These are phyloP conservation scores for Heliamphora pulchella DNA, from an alignment of 179 eudicot genomes.

Conservation along the genomic window DNA sequence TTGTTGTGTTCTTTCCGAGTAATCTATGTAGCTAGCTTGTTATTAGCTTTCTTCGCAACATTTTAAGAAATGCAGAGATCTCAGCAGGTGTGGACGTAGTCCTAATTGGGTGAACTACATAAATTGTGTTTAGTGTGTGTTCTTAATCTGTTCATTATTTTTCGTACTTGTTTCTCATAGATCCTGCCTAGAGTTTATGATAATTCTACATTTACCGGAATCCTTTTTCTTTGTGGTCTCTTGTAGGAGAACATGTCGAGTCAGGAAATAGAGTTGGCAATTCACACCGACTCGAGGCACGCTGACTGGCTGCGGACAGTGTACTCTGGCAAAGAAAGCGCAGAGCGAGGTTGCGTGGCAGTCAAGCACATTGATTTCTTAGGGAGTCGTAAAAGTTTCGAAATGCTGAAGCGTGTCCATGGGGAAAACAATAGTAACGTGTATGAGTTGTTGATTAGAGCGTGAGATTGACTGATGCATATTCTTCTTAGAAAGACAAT, in stretches of 20 bases:
- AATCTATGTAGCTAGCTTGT: neutral
- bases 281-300: constrained; percentile 86
- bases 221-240: neutral
- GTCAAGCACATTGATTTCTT: constrained; percentile 73
- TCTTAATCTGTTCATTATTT: no score
- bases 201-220: neutral
- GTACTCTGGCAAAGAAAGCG: constrained; percentile 48
- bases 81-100: neutral
- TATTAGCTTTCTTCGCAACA: neutral
- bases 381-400: constrained; percentile 82
- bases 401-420: constrained; percentile 78
- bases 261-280: constrained; percentile 69
- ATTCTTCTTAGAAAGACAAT: no score
- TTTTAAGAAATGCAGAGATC: neutral
- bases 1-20: neutral
- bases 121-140: no score
- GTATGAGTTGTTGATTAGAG: constrained; percentile 70
- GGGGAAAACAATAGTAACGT: constrained; percentile 69
- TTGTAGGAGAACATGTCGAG: constrained; percentile 63
- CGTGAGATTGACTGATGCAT: constrained; percentile 27
- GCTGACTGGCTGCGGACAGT: constrained; percentile 69
- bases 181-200: no score
- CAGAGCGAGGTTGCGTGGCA: constrained; percentile 33
- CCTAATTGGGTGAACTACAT: no score
- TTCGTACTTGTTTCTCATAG: no score